Conservation (phyloP, 2,329 filamentous ascomycete genomes). For the Claviceps paspali region DNA sequence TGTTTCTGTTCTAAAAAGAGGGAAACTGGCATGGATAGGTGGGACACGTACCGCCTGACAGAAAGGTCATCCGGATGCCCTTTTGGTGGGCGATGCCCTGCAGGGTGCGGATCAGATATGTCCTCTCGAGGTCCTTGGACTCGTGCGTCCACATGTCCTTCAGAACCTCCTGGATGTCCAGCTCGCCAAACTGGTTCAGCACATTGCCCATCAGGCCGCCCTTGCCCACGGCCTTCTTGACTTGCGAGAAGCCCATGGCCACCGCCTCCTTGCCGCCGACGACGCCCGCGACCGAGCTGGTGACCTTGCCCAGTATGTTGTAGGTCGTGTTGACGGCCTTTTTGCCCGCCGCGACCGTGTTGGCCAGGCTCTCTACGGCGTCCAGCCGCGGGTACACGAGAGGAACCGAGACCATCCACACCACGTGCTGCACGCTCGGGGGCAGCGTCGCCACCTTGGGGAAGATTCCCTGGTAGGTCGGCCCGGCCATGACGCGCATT, state of each 20-base stretch:
- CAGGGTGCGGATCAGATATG: constrained; percentile 87
- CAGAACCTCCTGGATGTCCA: constrained; percentile 86
- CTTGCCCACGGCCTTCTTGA: constrained; percentile 95
- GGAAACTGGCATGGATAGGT: too few relatives aligned
- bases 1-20: too few relatives aligned
- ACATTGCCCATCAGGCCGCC: constrained; percentile 90
- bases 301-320: constrained; percentile 89
- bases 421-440: constrained; percentile 85
- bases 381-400: constrained; percentile 84
- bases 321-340: constrained; percentile 94
- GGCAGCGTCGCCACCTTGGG: constrained; percentile 86
- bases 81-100: constrained; percentile 94
- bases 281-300: constrained; percentile 85
- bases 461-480: constrained; percentile 94
- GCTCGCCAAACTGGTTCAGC: constrained; percentile 88
- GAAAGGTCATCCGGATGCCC: constrained; percentile 88
- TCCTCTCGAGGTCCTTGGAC: constrained; percentile 90
- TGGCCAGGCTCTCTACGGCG: constrained; percentile 77
- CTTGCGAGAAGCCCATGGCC: constrained; percentile 78
- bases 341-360: constrained; percentile 87
- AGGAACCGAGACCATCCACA: constrained; percentile 90
- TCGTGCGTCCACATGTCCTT: constrained; percentile 98
- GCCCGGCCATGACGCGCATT: constrained; percentile 83
- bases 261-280: constrained; percentile 91
- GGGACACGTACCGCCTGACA: constrained; percentile 64